Percentiles rank a stretch among this genome's conserved stretches.
These are phyloP conservation scores for Otatea glauca DNA, from an alignment of 176 grass and related monocot species.

Conservation along the genomic window DNA sequence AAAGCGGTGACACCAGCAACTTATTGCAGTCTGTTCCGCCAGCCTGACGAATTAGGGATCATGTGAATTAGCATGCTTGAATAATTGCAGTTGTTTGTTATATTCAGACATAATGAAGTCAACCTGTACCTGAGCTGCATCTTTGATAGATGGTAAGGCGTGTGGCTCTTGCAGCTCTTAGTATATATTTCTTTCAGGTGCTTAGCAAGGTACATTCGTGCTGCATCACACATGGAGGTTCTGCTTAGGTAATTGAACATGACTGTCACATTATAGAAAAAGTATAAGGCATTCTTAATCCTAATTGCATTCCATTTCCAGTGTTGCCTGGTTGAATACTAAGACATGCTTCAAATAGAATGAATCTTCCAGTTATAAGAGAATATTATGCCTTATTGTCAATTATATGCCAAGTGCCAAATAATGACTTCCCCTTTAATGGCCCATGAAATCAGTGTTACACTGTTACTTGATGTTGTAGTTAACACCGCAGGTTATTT, in stretches of 20 bases:
- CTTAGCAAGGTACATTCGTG: not conserved
- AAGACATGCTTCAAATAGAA: not conserved
- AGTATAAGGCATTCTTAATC: not conserved
- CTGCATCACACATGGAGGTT: not conserved
- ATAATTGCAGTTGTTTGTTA: conserved; percentile 18
- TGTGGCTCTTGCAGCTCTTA: conserved; percentile 13
- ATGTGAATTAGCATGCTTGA: conserved; percentile 39
- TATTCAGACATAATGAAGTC: conserved; percentile 25
- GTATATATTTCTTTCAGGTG: conserved; percentile 7
- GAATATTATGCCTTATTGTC: conserved; percentile 9
- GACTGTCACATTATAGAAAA: not conserved
- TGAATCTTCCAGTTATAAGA: not conserved
- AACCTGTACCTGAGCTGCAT: not conserved
- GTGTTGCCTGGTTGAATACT: not conserved
- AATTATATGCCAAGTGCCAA: not conserved
- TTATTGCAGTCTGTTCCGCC: conserved; percentile 55
- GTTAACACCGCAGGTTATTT: not conserved
- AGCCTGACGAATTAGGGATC: conserved; percentile 36
- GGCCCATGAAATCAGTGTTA: not conserved
- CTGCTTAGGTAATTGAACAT: conserved; percentile 2
- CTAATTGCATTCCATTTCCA: not conserved
- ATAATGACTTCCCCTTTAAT: not conserved
- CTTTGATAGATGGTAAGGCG: not conserved
- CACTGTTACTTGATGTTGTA: not conserved
- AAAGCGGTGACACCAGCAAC: conserved; percentile 53